Percentiles rank a stretch among this genome's conserved stretches.
phyloP scores from a whole-genome alignment of 2,329 filamentous ascomycete species.

The Rhynchosporium graminicola region DNA sequence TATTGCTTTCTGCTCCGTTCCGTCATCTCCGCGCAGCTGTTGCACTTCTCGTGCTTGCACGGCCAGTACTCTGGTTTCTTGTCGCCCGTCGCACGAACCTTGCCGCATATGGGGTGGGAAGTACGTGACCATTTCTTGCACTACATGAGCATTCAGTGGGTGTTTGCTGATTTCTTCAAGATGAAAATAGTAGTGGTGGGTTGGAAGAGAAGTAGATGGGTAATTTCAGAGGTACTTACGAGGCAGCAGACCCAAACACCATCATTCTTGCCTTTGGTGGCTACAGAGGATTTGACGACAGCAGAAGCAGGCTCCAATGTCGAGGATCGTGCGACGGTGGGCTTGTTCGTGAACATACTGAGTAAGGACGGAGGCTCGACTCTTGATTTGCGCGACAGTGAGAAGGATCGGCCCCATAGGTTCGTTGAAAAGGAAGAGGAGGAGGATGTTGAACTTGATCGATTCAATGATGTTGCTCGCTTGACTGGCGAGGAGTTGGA shows the following conservation, averaged over 20 bases:
- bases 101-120: not conserved
- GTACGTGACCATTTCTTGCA: not conserved
- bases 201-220: not conserved
- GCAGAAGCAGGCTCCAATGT: not conserved
- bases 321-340: not conserved
- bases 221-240: not conserved
- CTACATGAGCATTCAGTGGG: not conserved
- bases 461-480: no score
- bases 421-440: no score
- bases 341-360: not conserved
- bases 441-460: no score
- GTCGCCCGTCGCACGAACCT: not conserved
- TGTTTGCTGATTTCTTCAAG: not conserved
- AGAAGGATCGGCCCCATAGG: no score
- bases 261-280: not conserved
- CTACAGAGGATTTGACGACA: not conserved
- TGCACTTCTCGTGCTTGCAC: not conserved
- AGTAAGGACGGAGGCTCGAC: no score
- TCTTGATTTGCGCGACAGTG: no score
- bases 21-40: not conserved
- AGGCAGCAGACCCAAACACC: slow-evolving; percentile 10
- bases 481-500: no score
- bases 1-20: not conserved
- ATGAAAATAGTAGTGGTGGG: not conserved
- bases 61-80: slow-evolving; percentile 2